Evolutionary conservation across 495 filamentous ascomycete genomes (phyloP).

Genomic region (Margaritispora aquatica): DNA sequence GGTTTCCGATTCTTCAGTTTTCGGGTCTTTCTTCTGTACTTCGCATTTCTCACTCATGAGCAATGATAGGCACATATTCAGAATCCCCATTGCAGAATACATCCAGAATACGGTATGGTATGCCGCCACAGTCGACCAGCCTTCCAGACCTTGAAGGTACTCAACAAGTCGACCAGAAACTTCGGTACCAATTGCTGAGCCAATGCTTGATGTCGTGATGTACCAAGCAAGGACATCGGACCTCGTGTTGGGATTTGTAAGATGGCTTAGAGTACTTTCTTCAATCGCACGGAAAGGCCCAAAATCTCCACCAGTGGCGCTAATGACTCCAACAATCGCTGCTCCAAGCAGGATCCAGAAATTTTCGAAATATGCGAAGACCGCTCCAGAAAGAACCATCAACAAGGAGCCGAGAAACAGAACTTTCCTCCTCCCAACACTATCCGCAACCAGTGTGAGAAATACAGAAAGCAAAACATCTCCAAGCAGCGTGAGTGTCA

Average conservation of each 20-base stretch:
- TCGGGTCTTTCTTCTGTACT: slow-evolving; percentile 23
- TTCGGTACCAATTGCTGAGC: slow-evolving; percentile 59
- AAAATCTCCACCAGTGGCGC: slow-evolving; percentile 72
- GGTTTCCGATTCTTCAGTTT: slow-evolving; percentile 33
- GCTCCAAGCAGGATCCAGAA: slow-evolving; percentile 69
- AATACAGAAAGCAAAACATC: slow-evolving; percentile 72
- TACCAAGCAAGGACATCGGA: slow-evolving; percentile 82
- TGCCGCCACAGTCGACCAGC: slow-evolving; percentile 51
- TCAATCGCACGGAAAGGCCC: slow-evolving; percentile 79
- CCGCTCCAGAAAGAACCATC: slow-evolving; percentile 61
- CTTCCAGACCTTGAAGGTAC: slow-evolving; percentile 38
- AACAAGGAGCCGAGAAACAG: slow-evolving; percentile 58
- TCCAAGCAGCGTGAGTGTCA: slow-evolving; percentile 76
- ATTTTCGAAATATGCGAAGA: slow-evolving; percentile 61
- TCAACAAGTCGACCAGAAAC: slow-evolving; percentile 60
- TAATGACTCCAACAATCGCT: slow-evolving; percentile 75
- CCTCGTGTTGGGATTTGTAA: slow-evolving; percentile 52
- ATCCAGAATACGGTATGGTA: slow-evolving; percentile 66
- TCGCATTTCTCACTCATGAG: slow-evolving; percentile 58
- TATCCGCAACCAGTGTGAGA: slow-evolving; percentile 69
- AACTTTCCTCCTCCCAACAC: slow-evolving; percentile 59
- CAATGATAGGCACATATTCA: slow-evolving; percentile 59
- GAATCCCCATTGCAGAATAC: slow-evolving; percentile 59
- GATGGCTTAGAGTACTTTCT: slow-evolving; percentile 69
- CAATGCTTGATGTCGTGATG: slow-evolving; percentile 57